Evolutionary conservation across 78 protist species (phyloP).

Genomic region (Polysphondylium violaceum): DNA sequence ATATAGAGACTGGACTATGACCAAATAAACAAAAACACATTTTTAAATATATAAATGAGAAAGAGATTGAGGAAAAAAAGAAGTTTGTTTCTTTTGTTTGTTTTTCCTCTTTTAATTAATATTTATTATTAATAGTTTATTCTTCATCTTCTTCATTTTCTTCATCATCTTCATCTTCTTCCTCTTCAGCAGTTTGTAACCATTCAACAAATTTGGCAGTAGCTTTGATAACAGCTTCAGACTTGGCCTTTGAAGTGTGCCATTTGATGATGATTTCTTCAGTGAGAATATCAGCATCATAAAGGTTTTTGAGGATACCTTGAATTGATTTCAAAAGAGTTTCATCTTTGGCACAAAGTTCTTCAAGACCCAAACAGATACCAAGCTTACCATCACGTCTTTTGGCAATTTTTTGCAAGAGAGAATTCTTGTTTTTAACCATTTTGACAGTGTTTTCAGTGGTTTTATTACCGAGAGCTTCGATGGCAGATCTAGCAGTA

Average conservation of each 20-base stretch:
- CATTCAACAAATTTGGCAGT: slow-evolving; percentile 65
- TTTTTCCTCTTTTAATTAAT: too few species aligned
- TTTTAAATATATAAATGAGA: too few species aligned
- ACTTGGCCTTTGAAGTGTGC: slow-evolving; percentile 33
- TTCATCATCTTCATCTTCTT: slow-evolving; percentile 56
- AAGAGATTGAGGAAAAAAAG: too few species aligned
- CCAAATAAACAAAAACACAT: too few species aligned
- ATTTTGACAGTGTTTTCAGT: slow-evolving; percentile 7
- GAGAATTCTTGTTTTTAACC: slow-evolving; percentile 18
- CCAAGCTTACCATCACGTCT: slow-evolving; percentile 69
- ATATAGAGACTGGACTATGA: too few species aligned
- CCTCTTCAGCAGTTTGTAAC: slow-evolving; percentile 78
- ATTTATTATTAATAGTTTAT: too few species aligned
- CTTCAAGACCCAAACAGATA: slow-evolving; percentile 41
- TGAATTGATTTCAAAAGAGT: slow-evolving; percentile 28
- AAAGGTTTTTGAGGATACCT: slow-evolving; percentile 56
- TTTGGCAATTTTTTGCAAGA: slow-evolving; percentile 18
- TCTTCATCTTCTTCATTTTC: background rate
- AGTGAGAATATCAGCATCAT: slow-evolving; percentile 50
- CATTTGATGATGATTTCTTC: slow-evolving; percentile 78
- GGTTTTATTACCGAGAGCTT: slow-evolving; percentile 29
- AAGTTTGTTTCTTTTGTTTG: too few species aligned
- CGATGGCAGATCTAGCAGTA: slow-evolving; percentile 53
- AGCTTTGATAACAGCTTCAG: slow-evolving; percentile 36
- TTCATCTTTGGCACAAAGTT: slow-evolving; percentile 31